A percentile compares a stretch with the other conserved stretches of the same genome.
Conservation (phyloP, 2,329 filamentous ascomycete species). For the Colletotrichum plurivorum region DNA sequence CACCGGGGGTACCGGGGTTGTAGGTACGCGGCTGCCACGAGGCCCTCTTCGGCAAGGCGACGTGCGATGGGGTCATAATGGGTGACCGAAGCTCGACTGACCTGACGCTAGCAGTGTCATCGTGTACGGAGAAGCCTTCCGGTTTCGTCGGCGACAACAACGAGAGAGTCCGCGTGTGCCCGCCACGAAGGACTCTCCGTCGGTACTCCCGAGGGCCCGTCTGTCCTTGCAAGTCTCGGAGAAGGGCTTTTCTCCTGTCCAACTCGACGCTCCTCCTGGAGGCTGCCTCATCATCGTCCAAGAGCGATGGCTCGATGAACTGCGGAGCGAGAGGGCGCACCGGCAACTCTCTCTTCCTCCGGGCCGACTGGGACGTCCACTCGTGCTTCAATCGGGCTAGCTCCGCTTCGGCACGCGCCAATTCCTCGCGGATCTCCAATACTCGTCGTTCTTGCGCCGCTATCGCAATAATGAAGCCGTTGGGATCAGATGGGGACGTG, state of each 20-base stretch:
- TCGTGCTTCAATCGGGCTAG: constrained; percentile 84
- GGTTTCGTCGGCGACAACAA: constrained; percentile 80
- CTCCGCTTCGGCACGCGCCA: constrained; percentile 85
- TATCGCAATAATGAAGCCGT: constrained; percentile 87
- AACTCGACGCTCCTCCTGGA: constrained; percentile 70
- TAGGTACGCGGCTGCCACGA: constrained; percentile 71
- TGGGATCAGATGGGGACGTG: constrained; percentile 67
- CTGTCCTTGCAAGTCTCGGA: constrained; percentile 61
- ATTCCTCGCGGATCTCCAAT: constrained; percentile 90
- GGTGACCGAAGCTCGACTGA: constrained; percentile 48
- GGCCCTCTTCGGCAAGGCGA: constrained; percentile 66
- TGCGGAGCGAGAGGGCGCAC: constrained; percentile 53
- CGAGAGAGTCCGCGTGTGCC: constrained; percentile 78
- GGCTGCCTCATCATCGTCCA: constrained; percentile 55
- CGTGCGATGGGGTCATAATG: constrained; percentile 50
- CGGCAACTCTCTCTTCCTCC: constrained; percentile 79
- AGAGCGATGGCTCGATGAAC: constrained; percentile 43
- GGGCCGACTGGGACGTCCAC: constrained; percentile 83
- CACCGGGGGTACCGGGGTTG: constrained; percentile 54
- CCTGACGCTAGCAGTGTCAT: constrained; percentile 62
- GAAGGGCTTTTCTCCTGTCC: constrained; percentile 79
- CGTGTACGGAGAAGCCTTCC: constrained; percentile 59
- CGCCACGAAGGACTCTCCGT: constrained; percentile 78
- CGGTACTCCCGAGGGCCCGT: constrained; percentile 58
- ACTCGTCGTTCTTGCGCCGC: constrained; percentile 93